Base-by-base conservation (phyloP, 2,329 filamentous ascomycete genomes). In the Furcasterigmium furcatum region DNA sequence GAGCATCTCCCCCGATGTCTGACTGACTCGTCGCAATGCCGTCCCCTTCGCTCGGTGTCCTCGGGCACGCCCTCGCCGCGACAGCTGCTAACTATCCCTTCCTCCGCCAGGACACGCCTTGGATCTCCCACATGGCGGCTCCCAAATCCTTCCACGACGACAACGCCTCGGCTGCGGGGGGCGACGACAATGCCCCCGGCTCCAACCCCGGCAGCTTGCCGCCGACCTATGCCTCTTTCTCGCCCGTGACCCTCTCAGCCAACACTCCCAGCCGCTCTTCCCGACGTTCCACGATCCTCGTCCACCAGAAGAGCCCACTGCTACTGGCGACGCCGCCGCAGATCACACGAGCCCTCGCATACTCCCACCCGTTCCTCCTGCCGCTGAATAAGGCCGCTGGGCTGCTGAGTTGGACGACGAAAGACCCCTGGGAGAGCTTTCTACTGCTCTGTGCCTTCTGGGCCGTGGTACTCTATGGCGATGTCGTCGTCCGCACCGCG, bases 351-450 rank as follows among this genome's bases (percentile, higher is more conserved):
- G 91, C 92, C 13, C 77, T 99, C 49, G 92, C 92, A 52, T 96
- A 97, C 64, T 96, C 91, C 52, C 92, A 99, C 62, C 91, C 94
- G 0, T 97, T 96, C 62, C 75, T 99, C 8, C 73, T 96, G 8
- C 91, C 91, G 6, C 73, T 97, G 46, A 97, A 96, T 64, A 88
- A 87, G 60, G 67, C 95, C 14, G 86, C 80, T 3, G 94, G 92
- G 0, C 72, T 99, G 50, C 61, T 99, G 52, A 96, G 88, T 70
- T 99, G 94, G 94, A 96, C 90, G 9, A 91, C 87, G 1, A 87
- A 82, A 32, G 94, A 99, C 62, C 84, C 91, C 0, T 99, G 92
- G 92, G 91, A 97, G 73, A 96, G 91, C 73, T 99, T 97, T 61
- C 73, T 99, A 50, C 66, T 99, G 25, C 77, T 99, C 4, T 84